A percentile compares a stretch with the other conserved stretches of the same genome.
phyloP scores from a whole-genome alignment of 306 rosid genomes.

The Calophaca sinica region DNA sequence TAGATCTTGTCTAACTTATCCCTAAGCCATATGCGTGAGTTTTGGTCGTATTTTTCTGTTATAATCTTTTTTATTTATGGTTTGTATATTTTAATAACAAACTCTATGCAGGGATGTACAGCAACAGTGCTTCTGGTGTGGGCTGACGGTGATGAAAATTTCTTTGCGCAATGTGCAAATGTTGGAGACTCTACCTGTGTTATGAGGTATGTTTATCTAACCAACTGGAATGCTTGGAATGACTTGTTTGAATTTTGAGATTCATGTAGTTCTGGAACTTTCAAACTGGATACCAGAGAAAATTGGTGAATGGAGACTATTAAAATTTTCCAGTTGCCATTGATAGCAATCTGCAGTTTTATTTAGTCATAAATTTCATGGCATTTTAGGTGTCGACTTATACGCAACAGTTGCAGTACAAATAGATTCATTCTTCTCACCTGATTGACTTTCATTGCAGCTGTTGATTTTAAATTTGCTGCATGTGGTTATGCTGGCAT shows the following conservation, averaged over 20 bases:
- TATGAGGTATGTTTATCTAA: constrained; percentile 68
- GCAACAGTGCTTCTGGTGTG: constrained; percentile 96
- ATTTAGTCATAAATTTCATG: constrained; percentile 21
- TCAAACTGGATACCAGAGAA: constrained; percentile 29
- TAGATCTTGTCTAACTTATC: constrained; percentile 38
- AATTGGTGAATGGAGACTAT: constrained; percentile 5
- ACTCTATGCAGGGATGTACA: constrained; percentile 88
- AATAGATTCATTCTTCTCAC: not conserved
- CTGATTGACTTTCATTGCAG: not conserved
- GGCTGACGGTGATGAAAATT: constrained; percentile 65
- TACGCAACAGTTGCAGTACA: constrained; percentile 23
- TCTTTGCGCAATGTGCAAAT: constrained; percentile 94
- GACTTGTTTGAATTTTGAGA: constrained; percentile 34
- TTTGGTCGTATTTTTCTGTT: constrained; percentile 26
- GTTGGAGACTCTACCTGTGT: constrained; percentile 93
- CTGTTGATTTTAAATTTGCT: not conserved
- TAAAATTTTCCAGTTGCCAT: constrained; percentile 31
- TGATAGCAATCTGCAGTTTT: constrained; percentile 34
- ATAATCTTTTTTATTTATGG: constrained; percentile 18
- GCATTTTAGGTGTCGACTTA: constrained; percentile 2
- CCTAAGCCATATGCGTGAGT: not conserved
- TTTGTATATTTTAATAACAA: constrained; percentile 39
- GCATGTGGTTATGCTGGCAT: constrained; percentile 22
- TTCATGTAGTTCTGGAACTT: constrained; percentile 32
- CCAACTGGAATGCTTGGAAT: constrained; percentile 41